These are phyloP conservation scores for Carex littledalei DNA, from an alignment of 176 grass and related monocot species.

Conservation along the genomic window DNA sequence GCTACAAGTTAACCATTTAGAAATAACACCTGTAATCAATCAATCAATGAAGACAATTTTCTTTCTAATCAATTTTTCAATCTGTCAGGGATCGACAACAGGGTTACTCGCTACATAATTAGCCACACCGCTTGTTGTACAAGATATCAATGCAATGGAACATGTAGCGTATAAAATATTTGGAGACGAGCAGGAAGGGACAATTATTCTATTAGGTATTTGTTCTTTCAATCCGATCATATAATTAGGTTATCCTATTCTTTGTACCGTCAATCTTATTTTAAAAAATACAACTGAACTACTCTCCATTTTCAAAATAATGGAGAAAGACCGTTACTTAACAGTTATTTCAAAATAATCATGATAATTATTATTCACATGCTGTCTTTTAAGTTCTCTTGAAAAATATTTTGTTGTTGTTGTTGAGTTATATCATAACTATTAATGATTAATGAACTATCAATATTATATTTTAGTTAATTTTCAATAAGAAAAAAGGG, in stretches of 20 bases:
- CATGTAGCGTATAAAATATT: conserved; percentile 8
- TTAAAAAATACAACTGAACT: not conserved
- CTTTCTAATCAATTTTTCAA: not conserved
- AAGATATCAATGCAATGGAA: not conserved
- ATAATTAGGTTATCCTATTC: not conserved
- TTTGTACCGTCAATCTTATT: not conserved
- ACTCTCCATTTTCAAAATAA: not conserved
- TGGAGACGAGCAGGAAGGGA: not conserved
- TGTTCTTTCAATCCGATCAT: conserved; percentile 5
- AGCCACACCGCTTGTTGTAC: not conserved
- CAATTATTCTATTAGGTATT: conserved; percentile 23
- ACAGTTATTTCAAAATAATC: not conserved
- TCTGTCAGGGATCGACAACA: not conserved
- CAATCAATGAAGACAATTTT: not conserved
- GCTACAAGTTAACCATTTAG: not conserved
- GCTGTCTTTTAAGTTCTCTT: not conserved
- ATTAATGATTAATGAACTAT: not conserved
- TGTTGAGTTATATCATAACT: not conserved
- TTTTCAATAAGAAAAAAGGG: too few species aligned
- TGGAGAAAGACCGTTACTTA: not conserved
- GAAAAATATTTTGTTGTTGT: too few species aligned
- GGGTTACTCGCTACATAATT: not conserved
- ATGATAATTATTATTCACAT: not conserved
- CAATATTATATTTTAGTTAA: not conserved
- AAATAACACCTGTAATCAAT: too few species aligned